phyloP scores from a whole-genome alignment of 306 rosid species.

The Sphenostylis stenocarpa region DNA sequence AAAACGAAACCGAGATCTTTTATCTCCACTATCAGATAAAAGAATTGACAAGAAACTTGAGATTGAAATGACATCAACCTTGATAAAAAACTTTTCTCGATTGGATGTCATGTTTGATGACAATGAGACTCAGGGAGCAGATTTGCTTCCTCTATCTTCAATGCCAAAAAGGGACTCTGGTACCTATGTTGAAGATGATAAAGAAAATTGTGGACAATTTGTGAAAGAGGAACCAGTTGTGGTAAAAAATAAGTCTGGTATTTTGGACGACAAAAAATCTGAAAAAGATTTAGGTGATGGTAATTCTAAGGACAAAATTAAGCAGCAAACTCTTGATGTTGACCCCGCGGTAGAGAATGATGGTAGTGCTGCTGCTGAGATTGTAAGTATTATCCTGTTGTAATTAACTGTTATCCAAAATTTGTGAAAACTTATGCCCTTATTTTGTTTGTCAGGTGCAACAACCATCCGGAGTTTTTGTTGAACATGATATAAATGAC shows the following conservation, averaged over 20 bases:
- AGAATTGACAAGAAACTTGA: slow-evolving; percentile 76
- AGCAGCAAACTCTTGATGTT: slow-evolving; percentile 37
- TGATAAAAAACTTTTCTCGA: slow-evolving; percentile 70
- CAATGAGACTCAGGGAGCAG: slow-evolving; percentile 43
- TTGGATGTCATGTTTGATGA: slow-evolving; percentile 81
- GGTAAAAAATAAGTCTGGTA: slow-evolving; percentile 30
- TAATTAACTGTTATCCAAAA: not conserved
- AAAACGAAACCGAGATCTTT: slow-evolving; percentile 79
- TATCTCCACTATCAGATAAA: slow-evolving; percentile 90
- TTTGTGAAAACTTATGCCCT: not conserved
- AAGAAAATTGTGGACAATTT: slow-evolving; percentile 52
- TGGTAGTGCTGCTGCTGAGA: slow-evolving; percentile 36
- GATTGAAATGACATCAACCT: slow-evolving; percentile 58
- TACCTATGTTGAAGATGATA: slow-evolving; percentile 47
- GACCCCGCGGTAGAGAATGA: slow-evolving; percentile 39
- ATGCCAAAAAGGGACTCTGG: slow-evolving; percentile 36
- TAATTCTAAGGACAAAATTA: slow-evolving; percentile 42
- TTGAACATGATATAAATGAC: slow-evolving; percentile 66
- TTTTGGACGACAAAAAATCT: slow-evolving; percentile 33
- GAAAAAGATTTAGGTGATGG: slow-evolving; percentile 35
- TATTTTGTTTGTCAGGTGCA: slow-evolving; percentile 46
- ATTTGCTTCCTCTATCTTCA: slow-evolving; percentile 46
- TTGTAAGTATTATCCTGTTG: slow-evolving; percentile 45
- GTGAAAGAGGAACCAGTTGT: slow-evolving; percentile 35
- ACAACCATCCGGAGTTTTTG: slow-evolving; percentile 55